These are phyloP conservation scores for Phycomyces nitens DNA, from an alignment of 192 early-diverging fungal species.

Conservation along the genomic window DNA sequence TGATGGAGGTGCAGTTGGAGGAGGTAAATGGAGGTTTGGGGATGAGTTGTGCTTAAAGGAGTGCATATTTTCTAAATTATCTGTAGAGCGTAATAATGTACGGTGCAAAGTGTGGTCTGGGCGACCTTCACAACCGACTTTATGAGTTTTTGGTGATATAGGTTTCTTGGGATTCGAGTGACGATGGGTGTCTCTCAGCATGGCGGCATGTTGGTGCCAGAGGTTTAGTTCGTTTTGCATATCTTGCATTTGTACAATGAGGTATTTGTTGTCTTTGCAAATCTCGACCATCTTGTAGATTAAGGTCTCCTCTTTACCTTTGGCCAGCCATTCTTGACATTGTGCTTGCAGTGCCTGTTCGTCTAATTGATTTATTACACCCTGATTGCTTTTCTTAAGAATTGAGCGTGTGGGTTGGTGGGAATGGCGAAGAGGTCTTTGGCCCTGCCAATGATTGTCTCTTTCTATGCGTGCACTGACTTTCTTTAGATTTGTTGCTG, in stretches of 20 bases:
- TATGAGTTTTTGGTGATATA: neutral
- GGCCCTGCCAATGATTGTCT: neutral
- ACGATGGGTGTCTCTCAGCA: neutral
- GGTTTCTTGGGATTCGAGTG: neutral
- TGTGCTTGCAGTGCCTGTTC: neutral
- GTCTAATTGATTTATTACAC: neutral
- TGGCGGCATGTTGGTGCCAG: neutral
- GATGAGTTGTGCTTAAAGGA: neutral
- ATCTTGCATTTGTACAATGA: neutral
- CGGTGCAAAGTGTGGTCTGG: neutral
- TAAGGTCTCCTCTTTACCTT: neutral
- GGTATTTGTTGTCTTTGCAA: neutral
- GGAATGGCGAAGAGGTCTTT: neutral
- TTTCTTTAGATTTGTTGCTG: too few species aligned
- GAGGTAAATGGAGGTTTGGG: neutral
- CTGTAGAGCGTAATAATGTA: neutral
- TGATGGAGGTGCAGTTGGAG: neutral
- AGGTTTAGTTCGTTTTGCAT: neutral
- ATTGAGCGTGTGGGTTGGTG: neutral
- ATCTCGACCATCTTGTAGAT: neutral
- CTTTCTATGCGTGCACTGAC: too few species aligned
- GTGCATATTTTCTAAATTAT: too few species aligned
- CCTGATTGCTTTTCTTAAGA: neutral
- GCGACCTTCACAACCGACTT: too few species aligned
- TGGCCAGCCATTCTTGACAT: neutral